phyloP scores from a whole-genome alignment of 768 basidiomycete species.

The Myochromella boudieri region DNA sequence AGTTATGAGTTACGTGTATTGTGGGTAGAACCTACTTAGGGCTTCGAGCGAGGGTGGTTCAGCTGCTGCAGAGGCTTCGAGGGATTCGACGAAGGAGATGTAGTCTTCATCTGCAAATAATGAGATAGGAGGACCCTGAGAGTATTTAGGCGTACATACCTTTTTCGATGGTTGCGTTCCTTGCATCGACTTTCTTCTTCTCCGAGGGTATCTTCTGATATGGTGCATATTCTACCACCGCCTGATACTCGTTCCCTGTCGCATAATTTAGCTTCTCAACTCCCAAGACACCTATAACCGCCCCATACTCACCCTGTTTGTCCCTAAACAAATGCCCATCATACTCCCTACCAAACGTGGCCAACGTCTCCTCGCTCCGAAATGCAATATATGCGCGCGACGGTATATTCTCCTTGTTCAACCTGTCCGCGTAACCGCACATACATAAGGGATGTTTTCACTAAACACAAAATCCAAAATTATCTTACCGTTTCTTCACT shows the following conservation, averaged over 20 bases:
- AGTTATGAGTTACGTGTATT: neutral
- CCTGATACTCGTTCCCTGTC: constrained; percentile 85
- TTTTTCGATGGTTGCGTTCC: constrained; percentile 88
- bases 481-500: constrained; percentile 59
- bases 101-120: constrained; percentile 70
- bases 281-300: neutral
- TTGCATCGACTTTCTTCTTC: constrained; percentile 73
- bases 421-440: constrained; percentile 38
- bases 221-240: constrained; percentile 92
- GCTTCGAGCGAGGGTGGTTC: constrained; percentile 68
- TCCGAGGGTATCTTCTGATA: constrained; percentile 83
- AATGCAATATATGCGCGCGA: constrained; percentile 94
- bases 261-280: neutral
- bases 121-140: neutral
- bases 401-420: constrained; percentile 80
- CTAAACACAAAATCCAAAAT: neutral
- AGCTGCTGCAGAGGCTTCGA: constrained; percentile 47
- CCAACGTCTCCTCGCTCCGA: constrained; percentile 69
- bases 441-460: constrained; percentile 9
- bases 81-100: constrained; percentile 74
- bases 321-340: constrained; percentile 92
- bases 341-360: constrained; percentile 77
- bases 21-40: constrained; percentile 44
- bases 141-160: constrained; percentile 41
- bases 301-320: constrained; percentile 70